Percentiles rank a stretch among this genome's conserved stretches.
Evolutionary conservation across 2,329 filamentous ascomycete genomes (phyloP).

Genomic region (Leptographium flavum): DNA sequence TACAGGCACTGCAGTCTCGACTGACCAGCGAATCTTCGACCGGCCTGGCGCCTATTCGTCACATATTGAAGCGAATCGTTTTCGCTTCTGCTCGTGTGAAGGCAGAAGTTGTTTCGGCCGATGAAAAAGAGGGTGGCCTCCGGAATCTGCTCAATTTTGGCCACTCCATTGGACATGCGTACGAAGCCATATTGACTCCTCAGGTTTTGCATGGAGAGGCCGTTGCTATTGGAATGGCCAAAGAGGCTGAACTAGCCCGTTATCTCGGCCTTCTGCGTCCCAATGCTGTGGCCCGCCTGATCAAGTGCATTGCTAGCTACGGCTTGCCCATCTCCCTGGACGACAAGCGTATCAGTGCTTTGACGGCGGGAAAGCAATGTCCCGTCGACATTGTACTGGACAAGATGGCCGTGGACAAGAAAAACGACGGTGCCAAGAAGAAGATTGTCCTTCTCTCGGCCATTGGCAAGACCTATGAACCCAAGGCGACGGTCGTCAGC

Average conservation of each 20-base stretch:
- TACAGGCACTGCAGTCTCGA: slow-evolving; percentile 53
- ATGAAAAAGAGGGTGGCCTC: slow-evolving; percentile 87
- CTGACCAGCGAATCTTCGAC: slow-evolving; percentile 22
- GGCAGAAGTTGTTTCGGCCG: slow-evolving; percentile 82
- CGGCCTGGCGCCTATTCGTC: slow-evolving; percentile 56
- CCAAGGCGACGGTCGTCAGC: slow-evolving; percentile 74
- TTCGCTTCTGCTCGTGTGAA: slow-evolving; percentile 86
- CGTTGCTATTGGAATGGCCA: slow-evolving; percentile 96
- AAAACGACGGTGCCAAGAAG: slow-evolving; percentile 90
- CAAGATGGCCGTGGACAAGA: slow-evolving; percentile 98
- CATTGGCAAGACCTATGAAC: slow-evolving; percentile 79
- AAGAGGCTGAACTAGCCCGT: slow-evolving; percentile 85
- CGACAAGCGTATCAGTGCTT: slow-evolving; percentile 67
- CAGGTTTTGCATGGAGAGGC: slow-evolving; percentile 93
- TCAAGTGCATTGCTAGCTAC: slow-evolving; percentile 91
- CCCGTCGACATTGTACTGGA: slow-evolving; percentile 71
- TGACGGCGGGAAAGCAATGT: slow-evolving; percentile 78
- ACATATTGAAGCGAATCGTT: slow-evolving; percentile 64
- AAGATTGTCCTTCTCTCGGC: slow-evolving; percentile 87
- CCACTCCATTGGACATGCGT: slow-evolving; percentile 93
- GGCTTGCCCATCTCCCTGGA: slow-evolving; percentile 73
- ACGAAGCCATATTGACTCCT: slow-evolving; percentile 87
- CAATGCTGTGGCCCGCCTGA: slow-evolving; percentile 74
- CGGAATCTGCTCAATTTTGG: slow-evolving; percentile 95
- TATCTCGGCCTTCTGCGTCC: slow-evolving; percentile 75